Evolutionary conservation across 2,329 filamentous ascomycete genomes (phyloP), one percentile per base, ranked within the genome.

Genomic region (Calonectria ilicicola): DNA sequence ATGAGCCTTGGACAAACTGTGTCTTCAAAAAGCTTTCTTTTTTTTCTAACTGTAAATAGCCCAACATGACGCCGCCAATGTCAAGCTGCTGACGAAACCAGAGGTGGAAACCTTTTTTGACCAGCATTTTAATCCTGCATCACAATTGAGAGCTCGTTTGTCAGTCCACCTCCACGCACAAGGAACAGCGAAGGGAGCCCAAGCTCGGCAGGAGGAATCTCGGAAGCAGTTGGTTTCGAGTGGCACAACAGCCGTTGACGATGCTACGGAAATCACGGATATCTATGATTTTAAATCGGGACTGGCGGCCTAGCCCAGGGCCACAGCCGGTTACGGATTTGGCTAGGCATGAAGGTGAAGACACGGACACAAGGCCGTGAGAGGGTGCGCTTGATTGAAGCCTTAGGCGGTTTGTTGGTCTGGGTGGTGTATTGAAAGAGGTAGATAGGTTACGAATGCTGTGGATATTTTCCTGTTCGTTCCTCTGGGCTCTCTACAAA

Each of bases 271-370:
- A 65, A 95, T 98, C 78, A 91, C 91, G 58, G 94, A 98, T 81
- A 93, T 98, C 3, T 89, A 93, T 73, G 89, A 90, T 32, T 98
- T 93, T 89, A 98, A 97, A 88, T 92, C 94, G 0, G 88, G 91
- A 17, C 87, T 98, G 78, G 86, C 90, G 72, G 89, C 95, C n/a
- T 32, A 97, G 92, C 75, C 88, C 90, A 26, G 96, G 94, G 1
- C 91, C 95, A 2, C 89, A 89, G 73, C 91, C 96, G 0, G 90
- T 94, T 32, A 92, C 90, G 80, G 93, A 97, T 76, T 83, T 98
- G 69, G 93, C 89, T 74, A 94, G 95, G 80, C 98, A 96, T 83
- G 94, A n/a, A n/a, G n/a, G n/a, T n/a, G n/a, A 98, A 82, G 96
- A 98, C 72, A 87, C 93, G 72, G 95, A 94, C 75, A 86, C 94